Percentiles rank a stretch among this genome's conserved stretches.
These are phyloP conservation scores for Trichocladium uniseriatum DNA, from an alignment of 495 filamentous ascomycete genomes.

Conservation along the genomic window DNA sequence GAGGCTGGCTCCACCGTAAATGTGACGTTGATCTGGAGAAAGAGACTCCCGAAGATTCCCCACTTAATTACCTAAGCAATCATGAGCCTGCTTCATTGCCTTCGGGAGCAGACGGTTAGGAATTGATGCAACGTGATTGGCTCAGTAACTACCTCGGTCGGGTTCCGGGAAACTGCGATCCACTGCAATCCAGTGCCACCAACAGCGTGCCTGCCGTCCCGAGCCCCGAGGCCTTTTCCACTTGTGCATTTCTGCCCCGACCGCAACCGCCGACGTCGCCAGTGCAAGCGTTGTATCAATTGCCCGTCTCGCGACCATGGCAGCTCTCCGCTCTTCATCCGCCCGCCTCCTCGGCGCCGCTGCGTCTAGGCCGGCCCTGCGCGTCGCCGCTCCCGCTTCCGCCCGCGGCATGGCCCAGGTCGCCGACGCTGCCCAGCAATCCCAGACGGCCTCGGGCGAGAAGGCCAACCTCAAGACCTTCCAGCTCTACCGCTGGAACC, in stretches of 20 bases:
- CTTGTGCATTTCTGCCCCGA: background rate
- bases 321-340: conserved; percentile 61
- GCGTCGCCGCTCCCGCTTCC: conserved; percentile 24
- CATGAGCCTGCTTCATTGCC: too few relatives aligned
- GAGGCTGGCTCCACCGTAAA: too few relatives aligned
- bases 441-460: conserved; percentile 39
- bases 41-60: too few relatives aligned
- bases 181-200: conserved; percentile 18
- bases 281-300: conserved; percentile 8
- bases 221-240: conserved; percentile 18
- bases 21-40: too few relatives aligned
- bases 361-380: conserved; percentile 40
- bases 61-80: too few relatives aligned
- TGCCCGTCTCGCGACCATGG: conserved; percentile 46
- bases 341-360: conserved; percentile 53
- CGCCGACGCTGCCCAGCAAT: conserved; percentile 36
- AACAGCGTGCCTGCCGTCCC: conserved; percentile 11
- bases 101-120: too few relatives aligned
- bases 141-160: too few relatives aligned
- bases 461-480: conserved; percentile 68
- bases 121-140: too few relatives aligned
- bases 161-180: background rate
- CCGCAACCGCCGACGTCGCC: conserved; percentile 6
- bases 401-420: conserved; percentile 37
- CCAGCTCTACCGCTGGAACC: conserved; percentile 98